phyloP scores from a whole-genome alignment of 257 asterid species.

The Penstemon barbatus region DNA sequence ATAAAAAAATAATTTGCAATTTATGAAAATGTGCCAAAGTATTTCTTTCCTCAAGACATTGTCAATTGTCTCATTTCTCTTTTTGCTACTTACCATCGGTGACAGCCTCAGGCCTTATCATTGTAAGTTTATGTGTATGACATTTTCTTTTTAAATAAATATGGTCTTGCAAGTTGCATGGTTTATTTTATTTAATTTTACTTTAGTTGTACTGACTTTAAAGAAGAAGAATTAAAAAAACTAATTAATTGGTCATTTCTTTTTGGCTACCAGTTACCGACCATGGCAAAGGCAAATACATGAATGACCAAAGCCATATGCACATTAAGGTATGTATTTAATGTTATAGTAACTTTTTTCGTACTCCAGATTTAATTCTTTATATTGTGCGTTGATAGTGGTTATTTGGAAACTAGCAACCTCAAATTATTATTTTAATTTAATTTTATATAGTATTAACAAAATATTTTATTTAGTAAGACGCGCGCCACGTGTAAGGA shows the following conservation, averaged over 20 bases:
- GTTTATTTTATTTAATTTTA: not conserved
- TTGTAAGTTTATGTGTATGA: slow-evolving; percentile 35
- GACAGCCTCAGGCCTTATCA: slow-evolving; percentile 61
- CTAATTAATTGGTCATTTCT: not conserved
- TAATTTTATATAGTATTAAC: too few relatives aligned
- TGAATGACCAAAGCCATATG: slow-evolving; percentile 31
- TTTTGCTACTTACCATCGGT: slow-evolving; percentile 41
- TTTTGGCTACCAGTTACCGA: slow-evolving; percentile 39
- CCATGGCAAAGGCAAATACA: slow-evolving; percentile 43
- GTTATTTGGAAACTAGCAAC: too few relatives aligned
- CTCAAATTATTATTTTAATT: too few relatives aligned
- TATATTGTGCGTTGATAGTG: too few relatives aligned
- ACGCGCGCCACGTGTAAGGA: too few relatives aligned
- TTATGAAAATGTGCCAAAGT: slow-evolving; percentile 6
- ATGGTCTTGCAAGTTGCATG: too few relatives aligned
- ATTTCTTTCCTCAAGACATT: slow-evolving; percentile 11
- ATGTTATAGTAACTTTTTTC: not conserved
- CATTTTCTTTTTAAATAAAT: not conserved
- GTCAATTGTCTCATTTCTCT: slow-evolving; percentile 38
- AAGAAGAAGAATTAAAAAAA: not conserved
- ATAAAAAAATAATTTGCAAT: not conserved
- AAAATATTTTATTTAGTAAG: too few relatives aligned
- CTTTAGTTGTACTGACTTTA: too few relatives aligned
- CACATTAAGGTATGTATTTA: slow-evolving; percentile 37
- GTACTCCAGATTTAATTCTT: too few relatives aligned